These are phyloP conservation scores for Casaregolazyma suthepensis DNA, from an alignment of 1,139 yeast genomes.

Conservation along the genomic window DNA sequence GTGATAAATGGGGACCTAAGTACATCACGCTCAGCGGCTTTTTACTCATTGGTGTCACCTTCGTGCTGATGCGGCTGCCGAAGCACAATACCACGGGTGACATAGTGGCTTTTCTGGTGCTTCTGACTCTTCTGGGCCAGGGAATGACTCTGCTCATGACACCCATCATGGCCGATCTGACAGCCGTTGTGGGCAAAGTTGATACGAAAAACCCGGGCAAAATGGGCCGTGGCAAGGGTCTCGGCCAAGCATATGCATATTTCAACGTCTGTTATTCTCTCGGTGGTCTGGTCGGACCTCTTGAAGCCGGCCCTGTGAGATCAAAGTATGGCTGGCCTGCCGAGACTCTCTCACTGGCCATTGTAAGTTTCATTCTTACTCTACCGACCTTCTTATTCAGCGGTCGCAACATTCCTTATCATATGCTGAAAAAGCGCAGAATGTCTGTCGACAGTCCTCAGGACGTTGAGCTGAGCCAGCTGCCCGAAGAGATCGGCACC, in stretches of 20 bases:
- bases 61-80: conserved; percentile 30
- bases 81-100: conserved; percentile 23
- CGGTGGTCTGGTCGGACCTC: conserved; percentile 33
- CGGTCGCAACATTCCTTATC: conserved; percentile 21
- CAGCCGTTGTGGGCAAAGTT: conserved; percentile 24
- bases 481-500: background rate
- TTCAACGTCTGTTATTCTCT: conserved; percentile 32
- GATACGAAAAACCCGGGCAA: conserved; percentile 29
- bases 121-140: conserved; percentile 28
- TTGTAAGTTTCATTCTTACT: conserved; percentile 22
- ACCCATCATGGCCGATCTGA: conserved; percentile 30
- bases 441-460: background rate
- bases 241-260: conserved; percentile 34
- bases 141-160: conserved; percentile 24
- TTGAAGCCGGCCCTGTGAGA: conserved; percentile 28
- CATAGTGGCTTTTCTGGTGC: conserved; percentile 28
- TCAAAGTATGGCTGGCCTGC: conserved; percentile 26
- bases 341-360: conserved; percentile 25
- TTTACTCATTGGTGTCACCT: conserved; percentile 22
- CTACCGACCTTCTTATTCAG: conserved; percentile 26
- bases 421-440: background rate
- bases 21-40: conserved; percentile 27
- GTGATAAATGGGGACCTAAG: conserved; percentile 31
- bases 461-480: background rate
- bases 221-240: conserved; percentile 32